Conservation (phyloP, 805 yeast species). For the Ogataea zsoltii region DNA sequence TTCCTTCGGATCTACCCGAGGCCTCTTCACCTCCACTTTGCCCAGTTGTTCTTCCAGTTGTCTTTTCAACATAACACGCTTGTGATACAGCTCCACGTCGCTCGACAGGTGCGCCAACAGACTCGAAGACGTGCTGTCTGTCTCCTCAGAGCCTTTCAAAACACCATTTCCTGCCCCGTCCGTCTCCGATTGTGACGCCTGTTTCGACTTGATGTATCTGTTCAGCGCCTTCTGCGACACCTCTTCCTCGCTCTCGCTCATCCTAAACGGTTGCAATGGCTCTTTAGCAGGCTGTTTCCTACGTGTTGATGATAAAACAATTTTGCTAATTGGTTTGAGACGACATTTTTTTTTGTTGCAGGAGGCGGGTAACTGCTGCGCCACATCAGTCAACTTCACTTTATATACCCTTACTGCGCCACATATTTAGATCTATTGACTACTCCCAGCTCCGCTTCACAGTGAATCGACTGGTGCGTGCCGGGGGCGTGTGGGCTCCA, state of each 20-base stretch:
- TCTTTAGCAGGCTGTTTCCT: no score
- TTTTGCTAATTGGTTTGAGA: background rate
- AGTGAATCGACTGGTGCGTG: conserved; percentile 8
- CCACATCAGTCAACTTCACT: no score
- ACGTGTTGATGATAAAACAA: conserved; percentile 5
- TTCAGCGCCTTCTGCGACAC: conserved; percentile 13
- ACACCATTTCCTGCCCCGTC: conserved; percentile 6
- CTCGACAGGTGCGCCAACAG: conserved; percentile 28
- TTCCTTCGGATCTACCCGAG: background rate
- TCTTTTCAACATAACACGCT: conserved; percentile 29
- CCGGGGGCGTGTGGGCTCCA: background rate
- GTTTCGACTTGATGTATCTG: conserved; percentile 15
- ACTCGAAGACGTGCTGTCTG: conserved; percentile 3
- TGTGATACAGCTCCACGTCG: conserved; percentile 33
- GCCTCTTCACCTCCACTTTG: conserved; percentile 7
- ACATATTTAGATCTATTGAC: background rate
- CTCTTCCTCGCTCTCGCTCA: conserved; percentile 10
- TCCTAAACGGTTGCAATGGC: conserved; percentile 3
- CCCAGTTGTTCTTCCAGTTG: conserved; percentile 17
- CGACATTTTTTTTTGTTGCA: background rate
- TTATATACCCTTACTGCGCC: background rate
- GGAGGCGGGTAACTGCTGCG: background rate
- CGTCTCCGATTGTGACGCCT: background rate
- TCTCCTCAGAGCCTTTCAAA: conserved; percentile 3
- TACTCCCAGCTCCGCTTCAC: conserved; percentile 1